Conservation (phyloP, 2,329 filamentous ascomycete species). For the Fulvia fulva region DNA sequence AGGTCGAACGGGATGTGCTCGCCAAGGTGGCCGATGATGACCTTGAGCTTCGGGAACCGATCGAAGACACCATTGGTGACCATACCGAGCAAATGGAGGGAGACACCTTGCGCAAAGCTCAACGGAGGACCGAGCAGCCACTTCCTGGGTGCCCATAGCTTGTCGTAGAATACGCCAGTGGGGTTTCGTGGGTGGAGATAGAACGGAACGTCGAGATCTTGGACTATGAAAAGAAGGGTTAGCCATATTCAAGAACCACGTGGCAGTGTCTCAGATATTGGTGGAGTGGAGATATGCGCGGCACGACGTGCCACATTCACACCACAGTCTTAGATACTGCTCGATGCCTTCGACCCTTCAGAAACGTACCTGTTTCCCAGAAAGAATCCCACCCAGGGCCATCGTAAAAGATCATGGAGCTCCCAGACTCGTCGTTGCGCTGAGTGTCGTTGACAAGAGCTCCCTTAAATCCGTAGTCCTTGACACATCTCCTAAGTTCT, state of each 20-base stretch:
- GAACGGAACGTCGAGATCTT: slow-evolving; percentile 59
- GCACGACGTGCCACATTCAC: too few species aligned
- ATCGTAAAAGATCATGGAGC: slow-evolving; percentile 63
- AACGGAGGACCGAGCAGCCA: slow-evolving; percentile 59
- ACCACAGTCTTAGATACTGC: too few species aligned
- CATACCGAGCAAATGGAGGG: slow-evolving; percentile 54
- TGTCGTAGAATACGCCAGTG: slow-evolving; percentile 51
- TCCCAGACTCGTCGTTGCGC: slow-evolving; percentile 54
- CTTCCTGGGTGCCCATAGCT: slow-evolving; percentile 56
- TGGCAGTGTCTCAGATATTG: too few species aligned
- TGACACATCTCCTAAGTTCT: slow-evolving; percentile 53
- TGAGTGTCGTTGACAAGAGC: slow-evolving; percentile 43
- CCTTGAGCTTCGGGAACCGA: slow-evolving; percentile 44
- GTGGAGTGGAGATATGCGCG: too few species aligned
- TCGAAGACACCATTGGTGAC: slow-evolving; percentile 51
- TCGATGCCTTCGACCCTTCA: too few species aligned
- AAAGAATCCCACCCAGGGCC: slow-evolving; percentile 58
- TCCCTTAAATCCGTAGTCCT: slow-evolving; percentile 40
- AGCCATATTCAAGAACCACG: too few species aligned
- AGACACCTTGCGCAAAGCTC: slow-evolving; percentile 57
- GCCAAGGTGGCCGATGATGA: slow-evolving; percentile 48
- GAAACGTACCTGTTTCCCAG: slow-evolving; percentile 57
- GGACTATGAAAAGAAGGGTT: too few species aligned
- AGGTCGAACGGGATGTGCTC: slow-evolving; percentile 51
- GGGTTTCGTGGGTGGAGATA: slow-evolving; percentile 57